These are phyloP conservation scores for Tulasnella sp. DNA, from an alignment of 768 basidiomycete genomes.

Conservation along the genomic window DNA sequence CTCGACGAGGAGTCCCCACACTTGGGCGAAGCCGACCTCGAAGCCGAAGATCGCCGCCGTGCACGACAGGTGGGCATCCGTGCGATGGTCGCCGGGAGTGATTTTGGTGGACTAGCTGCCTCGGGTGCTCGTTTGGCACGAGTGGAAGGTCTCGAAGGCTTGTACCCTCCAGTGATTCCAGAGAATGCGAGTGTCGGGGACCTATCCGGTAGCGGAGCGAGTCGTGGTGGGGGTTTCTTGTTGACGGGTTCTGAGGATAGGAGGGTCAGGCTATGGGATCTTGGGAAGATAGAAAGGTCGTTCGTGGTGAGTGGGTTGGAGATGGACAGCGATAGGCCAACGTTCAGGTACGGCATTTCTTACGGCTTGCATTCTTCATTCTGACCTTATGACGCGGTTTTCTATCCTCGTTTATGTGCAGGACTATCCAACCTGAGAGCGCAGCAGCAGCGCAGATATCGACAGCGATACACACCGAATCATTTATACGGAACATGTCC, in stretches of 20 bases:
- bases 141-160: neutral
- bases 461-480: constrained; percentile 16
- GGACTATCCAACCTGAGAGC: constrained; percentile 8
- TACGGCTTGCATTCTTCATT: neutral
- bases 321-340: constrained; percentile 58
- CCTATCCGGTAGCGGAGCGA: neutral
- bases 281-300: constrained; percentile 59
- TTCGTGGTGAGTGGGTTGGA: constrained; percentile 69
- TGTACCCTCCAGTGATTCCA: neutral
- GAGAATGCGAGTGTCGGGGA: neutral
- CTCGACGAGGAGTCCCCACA: constrained; percentile 9
- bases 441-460: neutral
- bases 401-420: neutral
- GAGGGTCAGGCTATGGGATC: constrained; percentile 78
- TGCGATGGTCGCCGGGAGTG: constrained; percentile 54
- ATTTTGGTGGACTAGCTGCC: constrained; percentile 50
- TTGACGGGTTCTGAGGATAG: constrained; percentile 85
- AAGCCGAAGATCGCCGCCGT: constrained; percentile 15
- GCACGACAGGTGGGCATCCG: constrained; percentile 47
- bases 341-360: constrained; percentile 48
- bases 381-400: neutral
- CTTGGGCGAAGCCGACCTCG: constrained; percentile 3
- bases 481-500: constrained; percentile 23
- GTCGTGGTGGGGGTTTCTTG: constrained; percentile 47
- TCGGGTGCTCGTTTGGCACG: constrained; percentile 4